Evolutionary conservation across 371 early-diverging fungal genomes (phyloP).

Genomic region (Rhizopus microsporus): DNA sequence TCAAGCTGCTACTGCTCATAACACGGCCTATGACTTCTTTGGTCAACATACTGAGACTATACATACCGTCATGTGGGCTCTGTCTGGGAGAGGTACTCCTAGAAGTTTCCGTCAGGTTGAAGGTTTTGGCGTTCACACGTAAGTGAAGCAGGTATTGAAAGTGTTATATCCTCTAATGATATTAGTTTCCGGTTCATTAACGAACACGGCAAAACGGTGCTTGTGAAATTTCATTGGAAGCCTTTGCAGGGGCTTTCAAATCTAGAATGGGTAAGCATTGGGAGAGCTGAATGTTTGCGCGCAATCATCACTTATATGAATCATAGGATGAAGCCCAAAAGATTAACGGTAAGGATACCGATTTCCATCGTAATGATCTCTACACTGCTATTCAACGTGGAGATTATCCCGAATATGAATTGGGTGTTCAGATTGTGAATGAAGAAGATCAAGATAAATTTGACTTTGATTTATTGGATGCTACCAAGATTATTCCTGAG

Average conservation of each 20-base stretch:
- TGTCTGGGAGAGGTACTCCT: conserved; percentile 51
- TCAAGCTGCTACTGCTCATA: conserved; percentile 52
- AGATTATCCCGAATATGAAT: conserved; percentile 54
- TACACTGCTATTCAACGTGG: conserved; percentile 49
- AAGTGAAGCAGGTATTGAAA: neutral
- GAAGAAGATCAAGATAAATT: conserved; percentile 44
- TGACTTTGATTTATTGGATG: conserved; percentile 55
- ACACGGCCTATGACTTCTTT: conserved; percentile 56
- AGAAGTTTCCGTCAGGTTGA: conserved; percentile 47
- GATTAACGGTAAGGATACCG: conserved; percentile 54
- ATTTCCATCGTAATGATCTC: conserved; percentile 54
- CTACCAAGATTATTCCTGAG: conserved; percentile 61
- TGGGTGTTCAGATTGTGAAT: conserved; percentile 49
- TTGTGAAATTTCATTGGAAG: conserved; percentile 61
- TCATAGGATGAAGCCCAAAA: conserved; percentile 51
- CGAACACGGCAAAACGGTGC: conserved; percentile 35
- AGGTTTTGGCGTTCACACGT: conserved; percentile 49
- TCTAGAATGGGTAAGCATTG: conserved; percentile 32
- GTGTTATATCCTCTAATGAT: neutral
- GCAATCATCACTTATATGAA: neutral
- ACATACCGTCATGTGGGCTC: conserved; percentile 50
- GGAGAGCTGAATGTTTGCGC: neutral
- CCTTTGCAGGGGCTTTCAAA: conserved; percentile 49
- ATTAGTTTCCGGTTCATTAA: conserved; percentile 48
- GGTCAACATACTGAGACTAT: conserved; percentile 45